Base-by-base conservation (phyloP, 2,329 filamentous ascomycete species). In the Shiraia bambusicola region DNA sequence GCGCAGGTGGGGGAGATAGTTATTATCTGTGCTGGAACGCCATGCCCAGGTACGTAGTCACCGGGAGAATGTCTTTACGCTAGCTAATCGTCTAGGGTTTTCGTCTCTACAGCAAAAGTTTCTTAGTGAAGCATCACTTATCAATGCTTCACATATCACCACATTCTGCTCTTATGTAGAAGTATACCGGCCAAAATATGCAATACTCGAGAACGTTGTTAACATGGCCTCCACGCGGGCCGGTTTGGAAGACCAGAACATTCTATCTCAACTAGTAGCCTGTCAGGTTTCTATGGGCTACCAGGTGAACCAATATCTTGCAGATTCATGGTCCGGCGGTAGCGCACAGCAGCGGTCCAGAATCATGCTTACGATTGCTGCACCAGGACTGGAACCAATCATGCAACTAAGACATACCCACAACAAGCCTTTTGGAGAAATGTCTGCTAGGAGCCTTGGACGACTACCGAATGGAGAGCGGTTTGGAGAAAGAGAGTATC, bases 201-300 rank as follows among this genome's bases (percentile, higher is more conserved):
- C 83, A 0, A 52, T 92, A 0, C 74, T 94, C 0, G 88, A 94
- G 63, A 94, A 94, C 51, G 88, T 94, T 0, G 68, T 79, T 0
- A 74, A 71, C 0, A 88, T 92, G 69, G 77, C 86, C 0, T 75
- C 70, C 33, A 72, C 59, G 16, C 69, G 71, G 13, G 71, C 64
- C 13, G 56, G 59, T 6, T 69, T 66, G 24, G 69, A 76, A 12
- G 69, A 76, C 3, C 74, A 84, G 14, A 87, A 88, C 43, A 79
- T 88, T 0, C 82, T 91, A 37, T 83, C 82, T 1, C 87, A 91
- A 52, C 72, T 93, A 0, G 73, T 93, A 8, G 87, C 84, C 48
- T 77, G 82, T 1, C 69, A 93, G 0, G 83, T 92, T 0, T 86
- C 84, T 0, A 73, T 93, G 49, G 88, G 87, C 0, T 94, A 93